Evolutionary conservation across 2,329 filamentous ascomycete species (phyloP), one percentile per base, ranked within the genome.

Genomic region (Fusarium sp.): DNA sequence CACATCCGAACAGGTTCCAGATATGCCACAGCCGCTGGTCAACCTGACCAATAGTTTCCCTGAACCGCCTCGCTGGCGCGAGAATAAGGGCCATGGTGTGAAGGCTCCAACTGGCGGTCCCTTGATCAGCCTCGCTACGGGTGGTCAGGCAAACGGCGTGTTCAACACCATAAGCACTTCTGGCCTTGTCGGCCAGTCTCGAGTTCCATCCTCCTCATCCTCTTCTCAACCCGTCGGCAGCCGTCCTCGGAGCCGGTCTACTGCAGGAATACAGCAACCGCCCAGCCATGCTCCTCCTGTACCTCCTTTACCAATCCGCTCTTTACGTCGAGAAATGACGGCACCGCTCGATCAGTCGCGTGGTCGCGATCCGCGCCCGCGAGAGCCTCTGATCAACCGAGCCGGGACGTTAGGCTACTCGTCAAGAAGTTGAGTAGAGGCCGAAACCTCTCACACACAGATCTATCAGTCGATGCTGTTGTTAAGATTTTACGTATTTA

Each of bases 41-140:
- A 91, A 92, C 72, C 82, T 93, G 39, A 89, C 69, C 35, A 73
- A 88, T 0, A 81, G 83, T 47, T 91, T 90, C 72, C 82, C 85
- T 48, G 89, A 91, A 63, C 89, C 89, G 18, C 83, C 90, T 75
- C 84, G 84, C 72, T 83, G 84, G 61, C 82, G 81, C 45, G 84
- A 85, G 47, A 81, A 84, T 17, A 84, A 84, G 60, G 87, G 87
- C 6, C 79, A 78, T 42, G 82, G 81, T 20, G 76, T 84, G n/a
- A 79, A 77, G 14, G 77, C 78, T 6, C 77, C 80, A 1, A 69
- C 74, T 23, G 77, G 79, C 18, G 77, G 80, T 13, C 82, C 81
- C 11, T 77, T 86, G 1, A 82, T 86, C 45, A 82, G 84, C 50
- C 79, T 82, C 49, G 83, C 82, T 13, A 80, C 73, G 51, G 71